Percentiles rank a stretch among this genome's conserved stretches.
These are phyloP conservation scores for Lipomyces starkeyi DNA, from an alignment of 805 yeast genomes.

Conservation along the genomic window DNA sequence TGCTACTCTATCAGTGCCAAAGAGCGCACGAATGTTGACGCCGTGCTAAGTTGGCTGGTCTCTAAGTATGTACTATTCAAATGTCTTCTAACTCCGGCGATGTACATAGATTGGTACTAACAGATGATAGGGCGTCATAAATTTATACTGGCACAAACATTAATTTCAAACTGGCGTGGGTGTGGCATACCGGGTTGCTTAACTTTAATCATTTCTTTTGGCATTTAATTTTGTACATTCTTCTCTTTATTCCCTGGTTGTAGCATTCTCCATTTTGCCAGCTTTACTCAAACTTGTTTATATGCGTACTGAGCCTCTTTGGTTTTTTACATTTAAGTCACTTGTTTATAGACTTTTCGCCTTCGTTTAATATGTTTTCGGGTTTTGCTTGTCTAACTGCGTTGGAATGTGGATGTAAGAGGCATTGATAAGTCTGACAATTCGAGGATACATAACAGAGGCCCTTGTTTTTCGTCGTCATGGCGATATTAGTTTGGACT, in stretches of 20 bases:
- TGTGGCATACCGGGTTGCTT: neutral
- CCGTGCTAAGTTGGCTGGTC: conserved; percentile 48
- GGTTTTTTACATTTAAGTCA: neutral
- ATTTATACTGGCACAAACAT: neutral
- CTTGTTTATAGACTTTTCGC: neutral
- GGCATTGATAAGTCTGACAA: neutral
- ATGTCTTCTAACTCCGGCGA: neutral
- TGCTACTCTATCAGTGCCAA: conserved; percentile 49
- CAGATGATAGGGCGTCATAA: neutral
- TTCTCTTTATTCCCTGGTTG: neutral
- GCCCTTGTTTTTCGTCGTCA: no score
- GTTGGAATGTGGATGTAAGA: neutral
- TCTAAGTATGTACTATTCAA: conserved; percentile 33
- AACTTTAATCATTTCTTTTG: neutral
- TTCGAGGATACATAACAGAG: no score
- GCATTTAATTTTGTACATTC: neutral
- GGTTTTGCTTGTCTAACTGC: neutral
- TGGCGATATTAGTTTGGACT: no score
- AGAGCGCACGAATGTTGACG: conserved; percentile 45
- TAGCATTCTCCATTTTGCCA: neutral
- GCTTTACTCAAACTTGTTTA: neutral
- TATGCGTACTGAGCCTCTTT: neutral
- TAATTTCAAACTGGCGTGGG: neutral
- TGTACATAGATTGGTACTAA: neutral
- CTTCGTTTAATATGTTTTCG: neutral